phyloP scores from a whole-genome alignment of 176 grass and related monocot species.

The Eragrostis nindensis region DNA sequence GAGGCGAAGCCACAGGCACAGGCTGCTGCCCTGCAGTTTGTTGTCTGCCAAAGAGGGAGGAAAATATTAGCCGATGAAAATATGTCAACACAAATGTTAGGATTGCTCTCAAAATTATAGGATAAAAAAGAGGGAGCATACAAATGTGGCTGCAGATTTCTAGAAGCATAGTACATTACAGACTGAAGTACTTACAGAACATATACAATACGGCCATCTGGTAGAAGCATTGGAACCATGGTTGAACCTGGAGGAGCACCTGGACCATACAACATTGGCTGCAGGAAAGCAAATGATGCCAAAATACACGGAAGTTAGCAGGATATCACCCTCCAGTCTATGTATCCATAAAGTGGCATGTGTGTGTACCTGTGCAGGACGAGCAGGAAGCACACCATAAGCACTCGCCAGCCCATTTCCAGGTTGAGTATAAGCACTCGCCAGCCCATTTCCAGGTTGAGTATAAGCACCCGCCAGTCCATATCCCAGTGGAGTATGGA shows the following conservation, averaged over 20 bases:
- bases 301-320: constrained; percentile 30
- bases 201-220: constrained; percentile 57
- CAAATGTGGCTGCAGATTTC: not conserved
- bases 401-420: too few species aligned
- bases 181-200: constrained; percentile 41
- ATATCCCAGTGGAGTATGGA: constrained; percentile 63
- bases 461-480: constrained; percentile 44
- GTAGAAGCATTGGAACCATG: constrained; percentile 59
- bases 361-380: constrained; percentile 53
- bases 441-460: too few species aligned
- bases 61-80: not conserved
- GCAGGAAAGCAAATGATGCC: constrained; percentile 20
- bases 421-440: constrained; percentile 58
- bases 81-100: not conserved
- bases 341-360: not conserved
- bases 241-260: constrained; percentile 38
- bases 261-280: constrained; percentile 63
- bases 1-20: constrained; percentile 29
- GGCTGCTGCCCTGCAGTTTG: constrained; percentile 40
- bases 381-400: constrained; percentile 54
- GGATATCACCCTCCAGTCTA: not conserved
- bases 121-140: too few species aligned
- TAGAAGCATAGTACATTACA: not conserved
- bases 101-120: not conserved
- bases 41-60: constrained; percentile 34